These are phyloP conservation scores for Xylaria longipes DNA, from an alignment of 495 filamentous ascomycete species.

Conservation along the genomic window DNA sequence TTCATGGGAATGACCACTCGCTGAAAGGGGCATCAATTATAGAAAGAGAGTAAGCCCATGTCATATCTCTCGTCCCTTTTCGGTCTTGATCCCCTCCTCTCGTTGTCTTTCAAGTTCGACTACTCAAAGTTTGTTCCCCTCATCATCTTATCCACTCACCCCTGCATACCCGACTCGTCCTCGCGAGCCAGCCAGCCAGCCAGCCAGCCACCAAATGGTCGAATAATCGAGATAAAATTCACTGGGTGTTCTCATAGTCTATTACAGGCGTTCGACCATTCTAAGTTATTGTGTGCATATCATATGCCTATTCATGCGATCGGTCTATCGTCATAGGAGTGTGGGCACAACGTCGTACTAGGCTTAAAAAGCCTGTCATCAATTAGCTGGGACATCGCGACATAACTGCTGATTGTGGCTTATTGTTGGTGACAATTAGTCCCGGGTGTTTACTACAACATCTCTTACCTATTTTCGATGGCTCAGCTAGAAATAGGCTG, in stretches of 20 bases:
- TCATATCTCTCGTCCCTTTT: neutral
- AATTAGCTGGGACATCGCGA: conserved; percentile 6
- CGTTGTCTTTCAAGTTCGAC: conserved; percentile 1
- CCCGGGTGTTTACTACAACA: neutral
- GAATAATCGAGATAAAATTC: conserved; percentile 23
- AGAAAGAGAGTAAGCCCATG: neutral
- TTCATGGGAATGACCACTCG: neutral
- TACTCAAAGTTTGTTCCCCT: conserved; percentile 25
- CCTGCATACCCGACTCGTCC: conserved; percentile 24
- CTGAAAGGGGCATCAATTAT: neutral
- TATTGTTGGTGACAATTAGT: neutral
- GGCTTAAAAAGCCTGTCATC: conserved; percentile 2
- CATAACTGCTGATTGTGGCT: conserved; percentile 11
- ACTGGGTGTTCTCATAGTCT: conserved; percentile 16
- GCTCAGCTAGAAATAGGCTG: neutral
- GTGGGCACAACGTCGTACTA: neutral
- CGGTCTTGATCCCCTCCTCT: neutral
- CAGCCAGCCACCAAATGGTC: conserved; percentile 14
- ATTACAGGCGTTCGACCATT: neutral
- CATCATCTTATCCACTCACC: conserved; percentile 27
- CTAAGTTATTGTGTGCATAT: conserved; percentile 25
- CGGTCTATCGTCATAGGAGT: conserved; percentile 18
- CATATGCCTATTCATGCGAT: conserved; percentile 14
- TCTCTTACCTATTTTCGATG: neutral
- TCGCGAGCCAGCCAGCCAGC: conserved; percentile 25